Base-by-base conservation (phyloP, 257 asterid species). In the Lycium ferocissimum region DNA sequence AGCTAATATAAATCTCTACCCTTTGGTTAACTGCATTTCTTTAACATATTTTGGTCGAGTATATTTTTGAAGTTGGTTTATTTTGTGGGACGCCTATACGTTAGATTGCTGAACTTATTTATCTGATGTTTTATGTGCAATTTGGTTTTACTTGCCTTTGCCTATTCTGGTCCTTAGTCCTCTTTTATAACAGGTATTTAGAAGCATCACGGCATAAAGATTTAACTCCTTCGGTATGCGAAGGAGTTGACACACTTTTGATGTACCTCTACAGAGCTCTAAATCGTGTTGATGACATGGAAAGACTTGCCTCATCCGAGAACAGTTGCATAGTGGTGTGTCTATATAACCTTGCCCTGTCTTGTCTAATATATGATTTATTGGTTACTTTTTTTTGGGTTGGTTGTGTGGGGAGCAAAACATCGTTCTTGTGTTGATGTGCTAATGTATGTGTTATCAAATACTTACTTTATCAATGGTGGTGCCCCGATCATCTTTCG, bases 231-330 rank as follows among this genome's bases (percentile, higher is more conserved):
- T 90, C 93, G 66, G 94, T 93, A 89, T 92, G 86, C 87, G 99
- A 96, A 88, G 99, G 99, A 85, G 94, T 96, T 83, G 99, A 96
- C 92, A 96, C 99, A 57, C 99, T 96, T 85, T 86, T 96, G 85
- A 92, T 96, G 97, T 91, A 94, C 88, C 93, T 96, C 13, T 95
- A 92, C 87, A 91, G 99, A 93, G 94, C 98, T 86, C 91, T 93
- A 78, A 92, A 94, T 85, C 84, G 87, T 76, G 92, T 89, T 53
- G 94, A 94, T 83, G 97, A 92, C 86, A 95, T 96, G 99, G 99
- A 96, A 89, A 94, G 58, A 86, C 98, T 96, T 86, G 98, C 97
- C 83, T 94, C 97, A 86, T 92, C 94, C 10, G 95, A 94, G 79
- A 96, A 96, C 87, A 90, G 88, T 88, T 96, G 99, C 85, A 88